These are phyloP conservation scores for Ceratobasidium sp. DNA, from an alignment of 1,284 basidiomycete genomes.

Conservation along the genomic window DNA sequence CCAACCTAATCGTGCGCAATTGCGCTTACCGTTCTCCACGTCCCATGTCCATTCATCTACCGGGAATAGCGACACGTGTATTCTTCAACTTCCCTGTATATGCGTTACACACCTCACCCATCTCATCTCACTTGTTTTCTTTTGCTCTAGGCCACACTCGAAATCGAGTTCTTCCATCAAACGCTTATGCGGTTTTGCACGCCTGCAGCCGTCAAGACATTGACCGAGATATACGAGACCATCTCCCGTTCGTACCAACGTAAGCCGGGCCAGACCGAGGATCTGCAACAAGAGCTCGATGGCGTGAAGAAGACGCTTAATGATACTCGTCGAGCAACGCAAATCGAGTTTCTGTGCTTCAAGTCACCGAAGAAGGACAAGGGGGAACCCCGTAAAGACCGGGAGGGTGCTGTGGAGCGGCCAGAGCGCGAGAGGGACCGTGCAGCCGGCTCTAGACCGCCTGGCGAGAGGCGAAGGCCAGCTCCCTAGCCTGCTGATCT, in stretches of 20 bases:
- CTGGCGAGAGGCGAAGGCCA: conserved; percentile 25
- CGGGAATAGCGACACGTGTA: background rate
- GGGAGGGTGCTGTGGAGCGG: conserved; percentile 43
- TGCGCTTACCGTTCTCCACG: background rate
- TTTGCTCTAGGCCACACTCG: conserved; percentile 85
- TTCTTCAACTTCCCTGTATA: conserved; percentile 18
- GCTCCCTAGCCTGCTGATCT: conserved; percentile 5
- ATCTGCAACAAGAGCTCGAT: conserved; percentile 87
- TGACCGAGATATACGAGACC: conserved; percentile 92
- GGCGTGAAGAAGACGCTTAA: conserved; percentile 90
- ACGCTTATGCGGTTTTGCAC: conserved; percentile 90
- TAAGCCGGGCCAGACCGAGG: conserved; percentile 66
- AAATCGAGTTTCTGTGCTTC: conserved; percentile 95
- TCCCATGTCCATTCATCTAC: background rate
- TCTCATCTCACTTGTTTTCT: conserved; percentile 6
- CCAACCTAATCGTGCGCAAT: background rate
- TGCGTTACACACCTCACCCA: conserved; percentile 9
- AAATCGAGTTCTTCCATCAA: conserved; percentile 99
- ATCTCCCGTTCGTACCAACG: conserved; percentile 92
- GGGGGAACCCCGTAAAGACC: conserved; percentile 49
- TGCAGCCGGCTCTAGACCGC: conserved; percentile 29
- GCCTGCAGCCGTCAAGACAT: conserved; percentile 76
- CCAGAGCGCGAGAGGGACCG: conserved; percentile 27
- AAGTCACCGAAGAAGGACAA: conserved; percentile 60
- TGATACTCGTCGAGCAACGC: conserved; percentile 88